Evolutionary conservation across 2,329 filamentous ascomycete genomes (phyloP).

Genomic region (Pyrenochaeta sp.): DNA sequence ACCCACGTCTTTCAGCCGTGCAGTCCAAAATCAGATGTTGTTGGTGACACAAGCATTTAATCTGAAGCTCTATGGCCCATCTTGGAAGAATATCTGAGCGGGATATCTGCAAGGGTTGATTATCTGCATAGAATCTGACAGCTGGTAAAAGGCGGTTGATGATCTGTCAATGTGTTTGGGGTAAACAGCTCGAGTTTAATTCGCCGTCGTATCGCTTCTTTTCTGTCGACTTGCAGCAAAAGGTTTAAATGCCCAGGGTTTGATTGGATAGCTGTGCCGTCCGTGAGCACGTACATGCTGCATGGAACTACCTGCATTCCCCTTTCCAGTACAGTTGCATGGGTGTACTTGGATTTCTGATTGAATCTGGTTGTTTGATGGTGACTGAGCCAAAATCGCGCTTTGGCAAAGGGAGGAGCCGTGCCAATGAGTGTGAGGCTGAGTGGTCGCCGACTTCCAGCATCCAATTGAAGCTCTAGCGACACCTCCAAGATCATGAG

Average conservation of each 20-base stretch:
- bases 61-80: conserved; percentile 10
- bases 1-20: conserved; percentile 6
- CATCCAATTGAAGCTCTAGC: conserved; percentile 9
- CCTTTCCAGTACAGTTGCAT: conserved; percentile 21
- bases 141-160: conserved; percentile 4
- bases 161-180: conserved; percentile 7
- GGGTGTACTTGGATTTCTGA: conserved; percentile 6
- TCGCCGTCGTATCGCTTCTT: conserved; percentile 11
- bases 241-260: conserved; percentile 3
- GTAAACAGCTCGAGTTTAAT: conserved; percentile 16
- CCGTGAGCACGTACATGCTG: conserved; percentile 13
- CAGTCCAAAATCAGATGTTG: neutral
- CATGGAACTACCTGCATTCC: conserved; percentile 16
- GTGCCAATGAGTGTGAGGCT: conserved; percentile 37
- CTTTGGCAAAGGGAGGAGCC: conserved; percentile 13
- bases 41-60: conserved; percentile 7
- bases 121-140: conserved; percentile 5
- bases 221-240: conserved; percentile 1
- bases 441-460: conserved; percentile 32
- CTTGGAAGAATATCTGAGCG: conserved; percentile 4
- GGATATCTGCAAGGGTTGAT: conserved; percentile 7
- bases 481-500: conserved; percentile 12
- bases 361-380: conserved; percentile 1
- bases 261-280: conserved; percentile 7
- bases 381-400: conserved; percentile 1